Conservation (phyloP, 2,329 filamentous ascomycete species). For the Cladophialophora exuberans region DNA sequence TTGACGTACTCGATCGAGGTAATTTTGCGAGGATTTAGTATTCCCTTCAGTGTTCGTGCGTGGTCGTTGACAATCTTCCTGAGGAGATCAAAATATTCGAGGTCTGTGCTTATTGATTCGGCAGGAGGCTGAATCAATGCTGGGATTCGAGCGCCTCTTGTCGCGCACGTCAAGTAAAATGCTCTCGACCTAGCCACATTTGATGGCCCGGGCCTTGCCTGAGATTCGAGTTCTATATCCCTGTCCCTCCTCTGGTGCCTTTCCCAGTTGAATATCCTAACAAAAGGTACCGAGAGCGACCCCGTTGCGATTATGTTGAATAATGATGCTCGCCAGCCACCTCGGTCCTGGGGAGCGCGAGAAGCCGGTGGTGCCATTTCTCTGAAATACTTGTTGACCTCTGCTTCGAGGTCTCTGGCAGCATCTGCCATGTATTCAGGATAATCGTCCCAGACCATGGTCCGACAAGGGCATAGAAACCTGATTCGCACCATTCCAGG, state of each 20-base stretch:
- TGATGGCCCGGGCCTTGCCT: no score
- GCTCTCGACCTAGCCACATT: no score
- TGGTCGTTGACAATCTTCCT: not conserved
- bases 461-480: not conserved
- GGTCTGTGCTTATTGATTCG: not conserved
- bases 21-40: conserved; percentile 1
- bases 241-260: no score
- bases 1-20: conserved; percentile 8
- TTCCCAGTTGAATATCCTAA: no score
- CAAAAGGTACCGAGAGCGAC: no score
- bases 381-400: not conserved
- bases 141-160: not conserved
- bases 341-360: no score
- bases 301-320: no score
- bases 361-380: not conserved
- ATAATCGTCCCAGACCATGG: not conserved
- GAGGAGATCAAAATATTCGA: not conserved
- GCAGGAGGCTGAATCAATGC: not conserved
- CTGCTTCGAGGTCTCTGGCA: not conserved
- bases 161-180: not conserved
- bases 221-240: no score
- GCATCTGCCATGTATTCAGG: not conserved
- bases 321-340: no score
- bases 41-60: not conserved
- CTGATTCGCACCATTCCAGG: not conserved